Conservation (phyloP, 208 protist genomes). For the Acanthamoeba castellanii region DNA sequence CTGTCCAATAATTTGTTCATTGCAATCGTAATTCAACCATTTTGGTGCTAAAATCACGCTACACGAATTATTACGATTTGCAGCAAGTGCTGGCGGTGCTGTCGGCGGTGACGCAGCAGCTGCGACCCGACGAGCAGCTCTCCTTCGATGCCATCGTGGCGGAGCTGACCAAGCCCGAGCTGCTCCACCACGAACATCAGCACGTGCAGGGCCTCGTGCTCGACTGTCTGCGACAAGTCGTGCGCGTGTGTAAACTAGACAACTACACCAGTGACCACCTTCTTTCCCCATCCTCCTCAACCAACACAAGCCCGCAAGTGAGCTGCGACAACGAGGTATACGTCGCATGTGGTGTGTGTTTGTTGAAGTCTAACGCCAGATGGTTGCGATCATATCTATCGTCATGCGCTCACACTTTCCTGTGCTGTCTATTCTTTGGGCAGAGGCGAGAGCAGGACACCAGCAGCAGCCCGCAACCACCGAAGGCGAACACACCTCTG, state of each 20-base stretch:
- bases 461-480: neutral
- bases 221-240: slow-evolving; percentile 16
- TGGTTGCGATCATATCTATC: neutral
- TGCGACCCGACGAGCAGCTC: slow-evolving; percentile 49
- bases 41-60: no score
- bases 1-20: neutral
- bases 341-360: neutral
- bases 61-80: neutral
- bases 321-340: neutral
- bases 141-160: slow-evolving; percentile 47
- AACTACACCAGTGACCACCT: neutral
- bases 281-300: neutral
- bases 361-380: no score
- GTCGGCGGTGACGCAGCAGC: slow-evolving; percentile 8
- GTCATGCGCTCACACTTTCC: neutral
- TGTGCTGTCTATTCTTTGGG: neutral
- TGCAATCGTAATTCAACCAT: neutral
- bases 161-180: neutral
- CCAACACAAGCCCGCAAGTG: neutral
- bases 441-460: neutral
- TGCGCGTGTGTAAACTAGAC: slow-evolving; percentile 30
- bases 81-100: slow-evolving; percentile 18
- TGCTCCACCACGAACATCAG: neutral
- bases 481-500: neutral
- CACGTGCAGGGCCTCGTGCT: slow-evolving; percentile 39